phyloP scores from a whole-genome alignment of 1,284 basidiomycete species.

The Polyporus tsugae region DNA sequence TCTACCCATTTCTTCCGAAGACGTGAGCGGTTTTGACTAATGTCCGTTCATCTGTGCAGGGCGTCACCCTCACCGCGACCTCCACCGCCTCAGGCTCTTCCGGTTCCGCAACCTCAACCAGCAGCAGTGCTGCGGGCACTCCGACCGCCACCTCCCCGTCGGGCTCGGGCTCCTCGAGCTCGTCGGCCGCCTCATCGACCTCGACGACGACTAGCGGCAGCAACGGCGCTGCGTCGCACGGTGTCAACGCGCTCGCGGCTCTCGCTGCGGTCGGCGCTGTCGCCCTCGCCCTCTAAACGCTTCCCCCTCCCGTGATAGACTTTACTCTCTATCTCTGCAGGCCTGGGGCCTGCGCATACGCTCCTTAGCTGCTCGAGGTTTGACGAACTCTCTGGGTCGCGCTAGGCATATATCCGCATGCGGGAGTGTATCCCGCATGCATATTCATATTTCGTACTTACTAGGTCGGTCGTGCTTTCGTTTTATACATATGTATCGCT shows the following conservation, averaged over 20 bases:
- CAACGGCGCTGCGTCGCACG: conserved; percentile 43
- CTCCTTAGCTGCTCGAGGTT: conserved; percentile 9
- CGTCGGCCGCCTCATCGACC: conserved; percentile 17
- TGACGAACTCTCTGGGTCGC: conserved; percentile 22
- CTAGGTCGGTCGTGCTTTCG: conserved; percentile 5
- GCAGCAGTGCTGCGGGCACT: too few species aligned
- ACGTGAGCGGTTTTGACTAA: background rate
- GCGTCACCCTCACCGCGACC: conserved; percentile 52
- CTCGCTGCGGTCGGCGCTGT: conserved; percentile 51
- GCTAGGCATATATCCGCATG: conserved; percentile 29
- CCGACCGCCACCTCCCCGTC: conserved; percentile 14
- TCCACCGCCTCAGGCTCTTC: conserved; percentile 7
- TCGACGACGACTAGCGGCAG: conserved; percentile 27
- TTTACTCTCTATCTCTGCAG: background rate
- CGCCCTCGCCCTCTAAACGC: conserved; percentile 48
- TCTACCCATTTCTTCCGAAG: background rate
- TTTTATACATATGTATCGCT: conserved; percentile 13
- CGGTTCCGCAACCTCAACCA: conserved; percentile 10
- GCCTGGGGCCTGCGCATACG: conserved; percentile 22
- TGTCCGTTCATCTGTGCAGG: conserved; percentile 42
- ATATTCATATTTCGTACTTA: conserved; percentile 5
- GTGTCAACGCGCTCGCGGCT: conserved; percentile 48
- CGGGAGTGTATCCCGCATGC: conserved; percentile 11
- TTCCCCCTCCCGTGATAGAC: conserved; percentile 11
- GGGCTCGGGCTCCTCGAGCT: conserved; percentile 3